These are phyloP conservation scores for Rhynchosporium agropyri DNA, from an alignment of 2,329 filamentous ascomycete genomes.

Conservation along the genomic window DNA sequence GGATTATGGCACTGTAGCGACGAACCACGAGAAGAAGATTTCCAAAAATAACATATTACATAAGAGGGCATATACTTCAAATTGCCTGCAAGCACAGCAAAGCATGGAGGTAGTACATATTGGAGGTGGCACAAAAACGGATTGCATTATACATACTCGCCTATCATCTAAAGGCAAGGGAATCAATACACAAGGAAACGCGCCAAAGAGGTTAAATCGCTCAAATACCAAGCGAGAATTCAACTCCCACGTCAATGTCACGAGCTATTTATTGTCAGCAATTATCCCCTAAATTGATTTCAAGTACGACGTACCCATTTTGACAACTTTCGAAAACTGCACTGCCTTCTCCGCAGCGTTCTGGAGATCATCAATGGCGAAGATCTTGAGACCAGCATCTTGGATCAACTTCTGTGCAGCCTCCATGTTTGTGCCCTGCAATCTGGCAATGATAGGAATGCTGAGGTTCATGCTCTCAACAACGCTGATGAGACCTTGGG, in stretches of 20 bases:
- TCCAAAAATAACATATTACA: too few relatives aligned
- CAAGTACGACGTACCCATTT: conserved; percentile 73
- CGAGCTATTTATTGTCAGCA: conserved; percentile 60
- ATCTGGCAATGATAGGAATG: conserved; percentile 93
- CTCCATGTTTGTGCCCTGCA: conserved; percentile 99
- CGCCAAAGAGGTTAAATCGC: conserved; percentile 31
- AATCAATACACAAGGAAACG: conserved; percentile 42
- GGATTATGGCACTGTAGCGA: too few relatives aligned
- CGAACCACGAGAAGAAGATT: too few relatives aligned
- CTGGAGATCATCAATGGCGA: conserved; percentile 98
- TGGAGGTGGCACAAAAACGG: conserved; percentile 17
- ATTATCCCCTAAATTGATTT: neutral
- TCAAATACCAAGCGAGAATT: conserved; percentile 91
- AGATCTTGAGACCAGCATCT: conserved; percentile 98
- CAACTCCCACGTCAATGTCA: conserved; percentile 95
- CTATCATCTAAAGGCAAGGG: conserved; percentile 36
- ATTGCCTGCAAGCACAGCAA: neutral
- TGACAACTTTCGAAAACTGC: conserved; percentile 98
- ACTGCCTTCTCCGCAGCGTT: conserved; percentile 97
- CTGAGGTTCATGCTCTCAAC: conserved; percentile 93
- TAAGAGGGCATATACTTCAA: too few relatives aligned
- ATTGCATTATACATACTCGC: conserved; percentile 42
- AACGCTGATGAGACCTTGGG: conserved; percentile 92
- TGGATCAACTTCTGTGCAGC: conserved; percentile 90
- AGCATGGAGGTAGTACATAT: neutral